Evolutionary conservation across 2,329 filamentous ascomycete species (phyloP).

Genomic region (Leptographium wingfieldii): DNA sequence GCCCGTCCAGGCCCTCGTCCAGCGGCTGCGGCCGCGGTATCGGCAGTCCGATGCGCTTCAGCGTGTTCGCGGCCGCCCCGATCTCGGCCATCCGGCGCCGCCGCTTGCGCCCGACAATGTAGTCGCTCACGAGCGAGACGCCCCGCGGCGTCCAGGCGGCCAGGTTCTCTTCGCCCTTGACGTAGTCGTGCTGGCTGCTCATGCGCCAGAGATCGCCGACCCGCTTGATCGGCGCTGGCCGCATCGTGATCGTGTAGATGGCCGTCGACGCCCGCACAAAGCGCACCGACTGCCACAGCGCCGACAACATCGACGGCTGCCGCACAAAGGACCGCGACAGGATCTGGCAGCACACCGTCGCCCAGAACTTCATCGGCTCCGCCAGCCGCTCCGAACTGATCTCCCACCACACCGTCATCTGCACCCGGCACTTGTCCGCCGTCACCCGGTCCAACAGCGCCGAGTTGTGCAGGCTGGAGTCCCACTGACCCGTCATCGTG

Average conservation of each 20-base stretch:
- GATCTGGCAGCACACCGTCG: constrained; percentile 73
- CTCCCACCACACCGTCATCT: constrained; percentile 79
- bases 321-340: constrained; percentile 73
- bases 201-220: constrained; percentile 92
- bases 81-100: constrained; percentile 66
- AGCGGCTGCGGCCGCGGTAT: constrained; percentile 23
- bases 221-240: constrained; percentile 79
- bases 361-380: constrained; percentile 77
- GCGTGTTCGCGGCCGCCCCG: constrained; percentile 55
- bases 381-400: constrained; percentile 65
- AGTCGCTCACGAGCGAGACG: constrained; percentile 83
- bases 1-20: neutral
- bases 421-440: constrained; percentile 82
- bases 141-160: constrained; percentile 78
- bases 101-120: constrained; percentile 61
- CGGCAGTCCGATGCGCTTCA: constrained; percentile 45
- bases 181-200: constrained; percentile 88
- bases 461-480: constrained; percentile 84
- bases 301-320: constrained; percentile 74
- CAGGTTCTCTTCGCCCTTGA: constrained; percentile 87
- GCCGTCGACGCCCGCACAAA: constrained; percentile 78
- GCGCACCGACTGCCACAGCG: constrained; percentile 72
- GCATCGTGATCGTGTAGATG: constrained; percentile 77
- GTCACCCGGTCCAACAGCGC: constrained; percentile 89
- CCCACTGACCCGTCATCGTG: constrained; percentile 86